phyloP scores from a whole-genome alignment of 106 monocot genomes.

The Platanthera guangdongensis region DNA sequence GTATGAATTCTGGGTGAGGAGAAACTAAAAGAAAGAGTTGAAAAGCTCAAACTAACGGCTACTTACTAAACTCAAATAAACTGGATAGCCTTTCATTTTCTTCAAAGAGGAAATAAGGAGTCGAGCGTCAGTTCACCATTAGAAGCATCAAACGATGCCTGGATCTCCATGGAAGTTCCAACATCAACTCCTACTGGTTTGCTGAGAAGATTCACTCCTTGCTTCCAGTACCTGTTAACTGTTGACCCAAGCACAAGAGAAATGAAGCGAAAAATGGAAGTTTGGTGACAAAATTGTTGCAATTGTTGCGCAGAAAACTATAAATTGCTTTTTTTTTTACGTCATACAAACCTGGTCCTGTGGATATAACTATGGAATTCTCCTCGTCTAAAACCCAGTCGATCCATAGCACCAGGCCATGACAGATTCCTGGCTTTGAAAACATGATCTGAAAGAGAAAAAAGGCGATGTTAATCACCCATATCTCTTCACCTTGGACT shows the following conservation, averaged over 20 bases:
- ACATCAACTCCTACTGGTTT: slow-evolving; percentile 39
- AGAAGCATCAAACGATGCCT: slow-evolving; percentile 66
- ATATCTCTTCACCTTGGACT: too few relatives aligned
- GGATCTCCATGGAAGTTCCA: slow-evolving; percentile 30
- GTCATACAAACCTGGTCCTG: slow-evolving; percentile 69
- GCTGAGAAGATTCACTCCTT: slow-evolving; percentile 80
- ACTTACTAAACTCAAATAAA: neutral
- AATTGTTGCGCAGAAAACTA: neutral
- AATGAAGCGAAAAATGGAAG: neutral
- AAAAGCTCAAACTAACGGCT: neutral
- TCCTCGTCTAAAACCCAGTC: slow-evolving; percentile 79
- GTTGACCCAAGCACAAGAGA: slow-evolving; percentile 5
- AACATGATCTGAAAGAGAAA: slow-evolving; percentile 50
- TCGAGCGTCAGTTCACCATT: slow-evolving; percentile 49
- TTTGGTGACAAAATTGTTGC: neutral
- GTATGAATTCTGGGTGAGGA: neutral
- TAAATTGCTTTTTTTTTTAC: too few relatives aligned
- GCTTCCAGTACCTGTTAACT: slow-evolving; percentile 91
- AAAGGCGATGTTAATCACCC: neutral
- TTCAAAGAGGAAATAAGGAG: slow-evolving; percentile 8
- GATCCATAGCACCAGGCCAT: slow-evolving; percentile 95
- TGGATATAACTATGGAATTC: slow-evolving; percentile 47
- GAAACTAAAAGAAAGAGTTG: neutral
- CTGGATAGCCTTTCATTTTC: neutral
- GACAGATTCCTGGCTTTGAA: slow-evolving; percentile 53